A percentile compares a stretch with the other conserved stretches of the same genome.
These are phyloP conservation scores for Emergomyces africanus DNA, from an alignment of 2,329 filamentous ascomycete genomes.

Conservation along the genomic window DNA sequence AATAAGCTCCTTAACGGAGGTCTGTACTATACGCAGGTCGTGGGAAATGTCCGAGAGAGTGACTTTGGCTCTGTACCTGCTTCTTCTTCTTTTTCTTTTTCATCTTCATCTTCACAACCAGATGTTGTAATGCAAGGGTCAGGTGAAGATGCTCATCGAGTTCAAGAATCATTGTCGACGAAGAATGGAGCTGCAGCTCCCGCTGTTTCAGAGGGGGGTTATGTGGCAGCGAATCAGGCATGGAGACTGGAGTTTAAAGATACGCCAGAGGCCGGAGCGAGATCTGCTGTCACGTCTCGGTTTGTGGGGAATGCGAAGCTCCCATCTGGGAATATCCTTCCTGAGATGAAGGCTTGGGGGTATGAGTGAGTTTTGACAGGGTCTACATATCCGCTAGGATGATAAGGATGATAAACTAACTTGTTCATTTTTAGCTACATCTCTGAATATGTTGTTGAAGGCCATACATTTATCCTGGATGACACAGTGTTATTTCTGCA, in stretches of 20 bases:
- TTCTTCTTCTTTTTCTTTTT: slow-evolving; percentile 3
- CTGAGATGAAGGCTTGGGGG: slow-evolving; percentile 39
- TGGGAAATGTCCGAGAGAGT: slow-evolving; percentile 31
- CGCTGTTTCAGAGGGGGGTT: slow-evolving; percentile 8
- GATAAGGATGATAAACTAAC: background rate
- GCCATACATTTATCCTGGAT: slow-evolving; percentile 45
- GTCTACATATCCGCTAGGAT: background rate
- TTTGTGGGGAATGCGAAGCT: slow-evolving; percentile 38
- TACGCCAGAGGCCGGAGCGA: slow-evolving; percentile 39
- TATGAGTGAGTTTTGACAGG: slow-evolving; percentile 42
- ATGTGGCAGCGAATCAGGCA: slow-evolving; percentile 25
- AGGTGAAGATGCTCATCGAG: slow-evolving; percentile 7
- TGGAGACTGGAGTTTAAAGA: slow-evolving; percentile 38
- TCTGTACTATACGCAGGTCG: slow-evolving; percentile 42
- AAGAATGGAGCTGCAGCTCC: slow-evolving; percentile 2
- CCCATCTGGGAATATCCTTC: slow-evolving; percentile 36
- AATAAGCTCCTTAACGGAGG: slow-evolving; percentile 38
- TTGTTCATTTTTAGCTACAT: slow-evolving; percentile 33
- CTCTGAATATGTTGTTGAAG: slow-evolving; percentile 44
- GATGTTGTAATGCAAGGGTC: slow-evolving; percentile 25
- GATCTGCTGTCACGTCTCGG: slow-evolving; percentile 41
- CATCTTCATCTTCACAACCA: slow-evolving; percentile 8
- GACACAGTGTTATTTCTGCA: slow-evolving; percentile 46
- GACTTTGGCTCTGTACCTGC: slow-evolving; percentile 20
- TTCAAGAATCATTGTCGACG: background rate